Base-by-base conservation (phyloP, 495 filamentous ascomycete genomes). In the Darksidea phi region DNA sequence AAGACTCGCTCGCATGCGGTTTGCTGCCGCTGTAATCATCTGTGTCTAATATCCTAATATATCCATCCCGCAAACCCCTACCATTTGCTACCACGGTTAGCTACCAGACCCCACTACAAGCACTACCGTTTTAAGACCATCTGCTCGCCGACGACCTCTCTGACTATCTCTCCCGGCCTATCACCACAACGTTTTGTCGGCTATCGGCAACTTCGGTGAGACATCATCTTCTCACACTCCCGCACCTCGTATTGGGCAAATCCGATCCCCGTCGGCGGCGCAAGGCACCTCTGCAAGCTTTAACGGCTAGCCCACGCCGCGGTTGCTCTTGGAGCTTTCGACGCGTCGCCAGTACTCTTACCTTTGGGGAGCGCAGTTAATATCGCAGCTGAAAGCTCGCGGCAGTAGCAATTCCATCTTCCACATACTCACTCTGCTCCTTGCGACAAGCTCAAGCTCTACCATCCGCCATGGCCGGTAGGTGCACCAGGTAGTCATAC, bases 391-490 rank as follows among this genome's bases (percentile, higher is more conserved):
- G 41, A 20, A 43, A 13, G 41, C 41, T 43, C 18, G 41, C 18
- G 41, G 41, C 6, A 43, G 41, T 15, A 3, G 41, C 57, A 6
- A 18, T 43, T 23, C 10, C 34, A 20, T 20, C 48, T 15, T 12
- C 7, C n/a, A 6, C 42, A 21, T 3, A 32, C 10, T 21, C 17
- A 25, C 21, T 15, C 2, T 6, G 28, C 28, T 32, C 36, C 5
- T 11, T 38, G 36, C 10, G 6, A 21, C 36, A 28, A 48, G 59
- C 59, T 54, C 53, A 7, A 28, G 5, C 11, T 13, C 23, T 1
- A 15, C 55, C 48, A 54, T 28, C 57, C 56, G 56, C 34, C 57
- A 66, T 66, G 63, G 24, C 63, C 36, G 42, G 63, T 66, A 53
- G 34, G 57, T 66, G 13, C 7, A 24, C 1, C 15, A 7, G 17